Evolutionary conservation across 164 flowering plant species (phyloP), one percentile per base, ranked within the genome.

Genomic region (Akebia trifoliata): DNA sequence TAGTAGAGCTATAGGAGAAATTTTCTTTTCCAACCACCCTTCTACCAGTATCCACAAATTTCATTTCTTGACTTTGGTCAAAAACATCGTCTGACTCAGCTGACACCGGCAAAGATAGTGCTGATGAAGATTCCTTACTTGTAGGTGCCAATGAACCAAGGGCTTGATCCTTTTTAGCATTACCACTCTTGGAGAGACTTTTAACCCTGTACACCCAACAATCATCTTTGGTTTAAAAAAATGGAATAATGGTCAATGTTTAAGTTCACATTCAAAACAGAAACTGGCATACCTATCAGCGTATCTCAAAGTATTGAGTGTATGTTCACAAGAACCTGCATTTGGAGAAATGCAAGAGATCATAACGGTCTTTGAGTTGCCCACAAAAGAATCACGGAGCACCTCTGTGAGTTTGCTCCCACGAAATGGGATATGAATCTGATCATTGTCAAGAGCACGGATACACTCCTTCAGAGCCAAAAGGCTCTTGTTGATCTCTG

Each of bases 321-420:
- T 94, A 49, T 94, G 99, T 66, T 94, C 99, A 69, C 99, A 94
- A 24, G 99, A 94, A 18, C 96, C 96, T 30, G 96, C 93, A 81
- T 86, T 86, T 62, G 99, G 99, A 51, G 99, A 94, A 60, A 94
- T 88, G 77, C 99, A 94, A 56, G 99, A 90, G 50, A 94, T 90
- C 99, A 94, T 94, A 36, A 94, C 99, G 37, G 99, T 94, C 73
- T 76, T 83, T 26, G 99, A 94, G 72, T 94, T 90, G 38, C 99
- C 99, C 65, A 94, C 95, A 73, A 94, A 94, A 54, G 99, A 94
- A 71, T 94, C 99, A 39, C 99, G 95, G 25, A 94, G 96, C 64
- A 94, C 99, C 75, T 94, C 99, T 15, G 99, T 94, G 56, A 94
- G 91, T 76, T 94, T 94, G 83, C 99, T 94, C 55, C 99, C 99